Percentiles rank a stretch among this genome's conserved stretches.
Conservation (phyloP, 257 asterid genomes). For the Nicotiana sylvestris region DNA sequence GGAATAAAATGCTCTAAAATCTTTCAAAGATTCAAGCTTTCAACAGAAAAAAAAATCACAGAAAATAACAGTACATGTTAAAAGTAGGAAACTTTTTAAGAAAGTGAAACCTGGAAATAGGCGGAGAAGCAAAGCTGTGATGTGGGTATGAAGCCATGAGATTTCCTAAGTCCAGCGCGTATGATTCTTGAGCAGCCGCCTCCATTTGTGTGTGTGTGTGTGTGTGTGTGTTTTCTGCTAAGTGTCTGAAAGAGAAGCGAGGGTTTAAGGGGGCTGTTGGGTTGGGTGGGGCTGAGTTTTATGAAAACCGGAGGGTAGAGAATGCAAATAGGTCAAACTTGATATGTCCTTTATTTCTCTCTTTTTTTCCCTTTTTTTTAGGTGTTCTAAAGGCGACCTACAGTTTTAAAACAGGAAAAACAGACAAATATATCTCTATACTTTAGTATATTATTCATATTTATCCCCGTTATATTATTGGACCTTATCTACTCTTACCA, state of each 20-base stretch:
- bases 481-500: too few relatives aligned
- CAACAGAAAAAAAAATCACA: not conserved
- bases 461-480: too few relatives aligned
- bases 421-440: too few relatives aligned
- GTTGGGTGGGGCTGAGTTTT: not conserved
- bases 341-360: too few relatives aligned
- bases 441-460: too few relatives aligned
- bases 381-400: too few relatives aligned
- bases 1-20: not conserved
- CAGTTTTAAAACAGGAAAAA: too few relatives aligned
- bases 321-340: not conserved
- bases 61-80: not conserved
- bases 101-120: not conserved
- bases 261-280: not conserved
- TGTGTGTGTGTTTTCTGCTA: not conserved
- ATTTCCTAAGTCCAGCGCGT: not conserved
- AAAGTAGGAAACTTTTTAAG: not conserved
- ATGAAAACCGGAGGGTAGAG: not conserved
- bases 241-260: not conserved
- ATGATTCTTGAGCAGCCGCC: constrained; percentile 4
- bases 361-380: too few relatives aligned
- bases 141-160: constrained; percentile 7
- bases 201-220: not conserved
- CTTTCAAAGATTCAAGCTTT: not conserved
- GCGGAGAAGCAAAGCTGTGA: not conserved